Base-by-base conservation (phyloP, 2,329 filamentous ascomycete genomes). In the Pseudogymnoascus sp. region DNA sequence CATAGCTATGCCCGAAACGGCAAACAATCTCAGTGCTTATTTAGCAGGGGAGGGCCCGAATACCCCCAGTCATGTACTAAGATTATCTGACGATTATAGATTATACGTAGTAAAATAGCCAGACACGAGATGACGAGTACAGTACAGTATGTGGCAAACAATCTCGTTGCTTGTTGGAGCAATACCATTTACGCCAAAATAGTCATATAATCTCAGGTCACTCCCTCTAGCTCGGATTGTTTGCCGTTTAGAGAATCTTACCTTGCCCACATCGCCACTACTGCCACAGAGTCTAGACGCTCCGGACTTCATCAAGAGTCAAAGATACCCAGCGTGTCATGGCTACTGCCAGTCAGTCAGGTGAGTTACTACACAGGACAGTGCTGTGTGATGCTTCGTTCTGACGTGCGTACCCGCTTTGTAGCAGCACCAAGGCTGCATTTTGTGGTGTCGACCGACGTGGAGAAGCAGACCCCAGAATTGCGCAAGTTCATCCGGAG, bases 401-500 rank as follows among this genome's bases (percentile, higher is more conserved):
- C 33, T 36, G 10, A 36, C 33, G 33, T 10, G 33, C 33, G 63
- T 3, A 21, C 15, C 25, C 63, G 63, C 59, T 35, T 12, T 48
- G 59, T 21, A 65, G 29, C 58, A 58, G 65, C 15, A 41, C 58
- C 63, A 5, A 61, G 74, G 36, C 66, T 66, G 6, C 75, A 75
- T 62, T 70, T 75, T 31, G 66, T 73, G 33, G 33, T 36, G 2
- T 68, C 71, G 7, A 72, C 69, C 0, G 65, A 66, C 15, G 59
- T 62, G 12, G 65, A 68, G 25, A 74, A 73, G 51, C 64, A 68
- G 2, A 68, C 74, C 41, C 66, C 69, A 10, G 65, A 71, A 12
- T 68, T 69, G 27, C 72, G 74, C 55, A 75, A 73, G 65, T 63
- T 75, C 39, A 77, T 77, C 65, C 71, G 74, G 55, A 74, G 73